These are phyloP conservation scores for Claviceps sp. DNA, from an alignment of 2,329 filamentous ascomycete species.

Conservation along the genomic window DNA sequence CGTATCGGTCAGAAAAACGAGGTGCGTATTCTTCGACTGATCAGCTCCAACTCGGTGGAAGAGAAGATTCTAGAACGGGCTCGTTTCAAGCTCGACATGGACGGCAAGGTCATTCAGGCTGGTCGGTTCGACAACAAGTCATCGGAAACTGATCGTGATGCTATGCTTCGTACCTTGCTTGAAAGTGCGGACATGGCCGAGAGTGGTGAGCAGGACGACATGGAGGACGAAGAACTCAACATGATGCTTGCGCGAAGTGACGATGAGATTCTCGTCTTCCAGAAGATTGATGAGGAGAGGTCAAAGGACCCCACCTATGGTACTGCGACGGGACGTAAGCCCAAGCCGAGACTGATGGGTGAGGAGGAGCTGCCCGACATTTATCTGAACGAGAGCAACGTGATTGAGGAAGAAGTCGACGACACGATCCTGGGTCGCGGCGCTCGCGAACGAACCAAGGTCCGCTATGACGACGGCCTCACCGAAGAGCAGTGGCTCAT, in stretches of 20 bases:
- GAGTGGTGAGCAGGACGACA: slow-evolving; percentile 72
- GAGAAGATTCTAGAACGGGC: slow-evolving; percentile 97
- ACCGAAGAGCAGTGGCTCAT: slow-evolving; percentile 99
- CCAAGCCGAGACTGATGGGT: slow-evolving; percentile 64
- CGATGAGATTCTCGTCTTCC: slow-evolving; percentile 64
- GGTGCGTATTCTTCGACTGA: slow-evolving; percentile 87
- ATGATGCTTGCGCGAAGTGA: slow-evolving; percentile 84
- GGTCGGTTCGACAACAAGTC: slow-evolving; percentile 99
- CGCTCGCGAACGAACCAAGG: slow-evolving; percentile 84
- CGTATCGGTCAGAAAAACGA: slow-evolving; percentile 99
- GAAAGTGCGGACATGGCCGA: slow-evolving; percentile 66
- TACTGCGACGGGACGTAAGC: slow-evolving; percentile 44
- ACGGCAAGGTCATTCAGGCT: slow-evolving; percentile 97
- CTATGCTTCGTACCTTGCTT: slow-evolving; percentile 84
- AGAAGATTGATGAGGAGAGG: slow-evolving; percentile 69
- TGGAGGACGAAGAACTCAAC: slow-evolving; percentile 97
- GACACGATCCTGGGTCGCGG: slow-evolving; percentile 71
- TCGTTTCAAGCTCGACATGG: slow-evolving; percentile 97
- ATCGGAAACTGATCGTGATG: slow-evolving; percentile 94
- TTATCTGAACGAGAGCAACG: slow-evolving; percentile 77
- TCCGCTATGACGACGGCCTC: slow-evolving; percentile 91
- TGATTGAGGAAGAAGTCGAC: slow-evolving; percentile 64
- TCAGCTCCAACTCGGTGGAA: slow-evolving; percentile 93
- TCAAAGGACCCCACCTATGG: slow-evolving; percentile 57
- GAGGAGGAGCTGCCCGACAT: slow-evolving; percentile 89